Base-by-base conservation (phyloP, 352 stramenopile genomes). In the Phytophthora crassamura region DNA sequence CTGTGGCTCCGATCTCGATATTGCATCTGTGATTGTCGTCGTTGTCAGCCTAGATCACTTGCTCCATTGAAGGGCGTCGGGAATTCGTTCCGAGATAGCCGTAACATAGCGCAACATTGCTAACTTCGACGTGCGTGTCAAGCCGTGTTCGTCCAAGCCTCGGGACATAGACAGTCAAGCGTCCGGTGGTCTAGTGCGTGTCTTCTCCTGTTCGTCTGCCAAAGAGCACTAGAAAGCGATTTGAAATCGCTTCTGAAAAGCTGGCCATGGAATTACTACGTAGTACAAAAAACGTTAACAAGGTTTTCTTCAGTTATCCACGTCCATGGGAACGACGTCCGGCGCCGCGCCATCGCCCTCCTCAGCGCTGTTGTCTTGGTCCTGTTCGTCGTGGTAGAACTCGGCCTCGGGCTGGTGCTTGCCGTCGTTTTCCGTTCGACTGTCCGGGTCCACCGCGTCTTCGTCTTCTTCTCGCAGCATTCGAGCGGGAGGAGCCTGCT, bases 381-480 rank as follows among this genome's bases (percentile, higher is more conserved):
- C 63, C 28, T 90, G 84, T 36, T 94, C 84, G 46, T 90, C 72
- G 11, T 67, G 66, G 69, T 92, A 94, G 60, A 92, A 92, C 41
- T 94, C 86, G 2, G 79, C 77, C 34, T 94, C 86, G 45, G 89
- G 77, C 46, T 90, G 77, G 20, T 82, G 80, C 12, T 87, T 87
- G 25, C 79, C 80, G 42, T 88, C 79, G 38, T 85, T 85, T 28
- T 92, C 84, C 50, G 69, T 80, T 54, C 82, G 77, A 16, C 56
- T 66, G 53, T 94, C 82, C 0, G 84, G 79, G 38, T 92, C 83
- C 8, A 64, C 48, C 0, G 73, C 75, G 42, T 94, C 86, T 74
- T 94, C 86, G 45, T 94, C 83, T 66, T 92, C 80, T 73, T 94
- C 86, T 12, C 74, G 77, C 5, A 92, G 61, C 71, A 90, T 88